A percentile compares a stretch with the other conserved stretches of the same genome.
These are phyloP conservation scores for Besnoitia besnoiti DNA, from an alignment of 169 alveolate genomes.

Conservation along the genomic window DNA sequence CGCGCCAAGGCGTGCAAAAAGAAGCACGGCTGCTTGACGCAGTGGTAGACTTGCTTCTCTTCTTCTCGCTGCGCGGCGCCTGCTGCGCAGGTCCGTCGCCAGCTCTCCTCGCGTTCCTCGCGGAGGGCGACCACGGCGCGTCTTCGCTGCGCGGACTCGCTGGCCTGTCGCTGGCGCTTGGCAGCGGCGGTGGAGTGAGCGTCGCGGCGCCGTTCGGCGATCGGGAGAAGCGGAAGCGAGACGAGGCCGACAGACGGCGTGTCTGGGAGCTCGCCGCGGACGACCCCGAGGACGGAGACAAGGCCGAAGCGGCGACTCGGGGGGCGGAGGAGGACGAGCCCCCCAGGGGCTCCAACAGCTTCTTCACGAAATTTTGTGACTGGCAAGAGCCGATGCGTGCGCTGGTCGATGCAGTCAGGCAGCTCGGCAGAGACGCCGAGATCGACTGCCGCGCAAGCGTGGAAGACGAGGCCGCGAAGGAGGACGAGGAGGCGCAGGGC, in stretches of 20 bases:
- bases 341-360: no score
- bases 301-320: not conserved
- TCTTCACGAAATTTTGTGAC: no score
- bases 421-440: not conserved
- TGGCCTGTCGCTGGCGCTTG: not conserved
- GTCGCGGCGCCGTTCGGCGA: not conserved
- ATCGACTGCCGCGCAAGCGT: not conserved
- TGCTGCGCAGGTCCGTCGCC: not conserved
- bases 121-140: not conserved
- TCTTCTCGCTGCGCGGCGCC: conserved; percentile 1
- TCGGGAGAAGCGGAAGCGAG: not conserved
- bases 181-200: not conserved
- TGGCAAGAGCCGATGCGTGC: not conserved
- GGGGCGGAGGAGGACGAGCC: not conserved
- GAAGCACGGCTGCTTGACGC: conserved; percentile 13
- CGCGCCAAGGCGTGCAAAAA: not conserved
- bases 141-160: not conserved
- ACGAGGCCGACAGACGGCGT: not conserved
- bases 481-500: not conserved
- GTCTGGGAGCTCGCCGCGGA: no score
- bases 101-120: not conserved
- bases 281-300: no score
- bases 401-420: not conserved
- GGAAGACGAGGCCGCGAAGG: not conserved
- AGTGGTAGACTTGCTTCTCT: not conserved